Evolutionary conservation across 495 filamentous ascomycete species (phyloP), one percentile per base, ranked within the genome.

Genomic region (Viridothelium virens): DNA sequence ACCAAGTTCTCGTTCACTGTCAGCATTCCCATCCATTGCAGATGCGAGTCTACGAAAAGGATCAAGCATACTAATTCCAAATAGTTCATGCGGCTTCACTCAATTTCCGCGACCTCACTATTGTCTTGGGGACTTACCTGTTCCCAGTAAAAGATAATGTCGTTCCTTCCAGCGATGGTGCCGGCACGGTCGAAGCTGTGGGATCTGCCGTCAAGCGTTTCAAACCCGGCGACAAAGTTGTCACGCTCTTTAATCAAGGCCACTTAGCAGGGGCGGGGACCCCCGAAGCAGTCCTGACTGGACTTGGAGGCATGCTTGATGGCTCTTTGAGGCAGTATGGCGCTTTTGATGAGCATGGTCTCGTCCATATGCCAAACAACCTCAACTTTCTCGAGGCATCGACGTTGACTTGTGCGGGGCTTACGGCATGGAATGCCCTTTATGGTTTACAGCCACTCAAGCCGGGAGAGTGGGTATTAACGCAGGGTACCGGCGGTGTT

Each of bases 401-500:
- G 56, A 89, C 89, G 0, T 78, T 96, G 7, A 70, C 81, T 0
- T 94, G 90, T 69, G 90, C 91, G 0, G 91, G 79, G 1, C 68
- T 94, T 61, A 94, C 91, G 2, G 85, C 85, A 12, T 96, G 91
- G 91, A 94, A 94, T 67, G 88, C 84, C 6, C 77, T 96, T 3
- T 94, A 89, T 67, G 91, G 90, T 0, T 67, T 92, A 44, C 69
- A 71, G 70, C 39, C 76, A 0, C 68, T 94, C 65, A 84, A 82
- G 74, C 85, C 87, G 0, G 91, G 90, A 1, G 79, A 93, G 63
- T 79, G 75, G 2, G 89, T 96, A 1, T 74, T 96, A 31, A 88
- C 89, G 3, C 89, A 92, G 71, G 91, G 91, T 36, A 92, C 89
- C 4, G 91, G 91, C 2, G 90, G 91, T 67, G 90, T 96, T 10